Evolutionary conservation across 345 rosid genomes (phyloP), one percentile per base, ranked within the genome.

Genomic region (thale cress (Arabidopsis thaliana)): DNA sequence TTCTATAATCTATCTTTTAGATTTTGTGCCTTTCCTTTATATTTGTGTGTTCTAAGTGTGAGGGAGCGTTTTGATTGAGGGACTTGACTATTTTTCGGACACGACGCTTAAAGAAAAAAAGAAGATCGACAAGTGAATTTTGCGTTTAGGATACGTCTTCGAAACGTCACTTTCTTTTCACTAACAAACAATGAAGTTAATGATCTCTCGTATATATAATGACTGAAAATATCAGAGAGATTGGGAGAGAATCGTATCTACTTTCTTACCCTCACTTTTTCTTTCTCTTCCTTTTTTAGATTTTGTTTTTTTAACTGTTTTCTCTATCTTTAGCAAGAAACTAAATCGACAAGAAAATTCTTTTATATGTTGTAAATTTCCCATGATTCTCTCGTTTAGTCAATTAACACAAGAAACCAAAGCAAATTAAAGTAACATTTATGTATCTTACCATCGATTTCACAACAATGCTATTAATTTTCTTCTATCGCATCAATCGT

Each of bases 11-110:
- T 76, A 61, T 53, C 74, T 76, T 45, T 61, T 69, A 76, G 79
- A 76, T 76, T 69, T 52, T 63, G 74, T 76, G 64, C 42, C 50
- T 60, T 34, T 36, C 28, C 9, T 41, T 42, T 46, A 38, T 48
- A 52, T 42, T 20, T 44, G 62, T 65, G 65, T 74, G 76, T 71
- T 68, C 64, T 60, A 76, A 68, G 74, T 76, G 69, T 61, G 33
- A 76, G 74, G 74, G 79, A 76, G 74, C 79, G 79, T 69, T 76
- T 76, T 76, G 70, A 76, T 76, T 76, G 79, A 59, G 50, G 57
- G 78, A 74, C 59, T 65, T 74, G 67, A 74, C 78, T 57, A 74
- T 66, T 56, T 56, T 64, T 64, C 56, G 33, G 55, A 33, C 20
- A 32, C 69, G 58, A 41, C 49, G 42, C 58, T 42, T 40, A 44